A percentile compares a stretch with the other conserved stretches of the same genome.
phyloP scores from a whole-genome alignment of 345 rosid genomes.

The Citrus medica region DNA sequence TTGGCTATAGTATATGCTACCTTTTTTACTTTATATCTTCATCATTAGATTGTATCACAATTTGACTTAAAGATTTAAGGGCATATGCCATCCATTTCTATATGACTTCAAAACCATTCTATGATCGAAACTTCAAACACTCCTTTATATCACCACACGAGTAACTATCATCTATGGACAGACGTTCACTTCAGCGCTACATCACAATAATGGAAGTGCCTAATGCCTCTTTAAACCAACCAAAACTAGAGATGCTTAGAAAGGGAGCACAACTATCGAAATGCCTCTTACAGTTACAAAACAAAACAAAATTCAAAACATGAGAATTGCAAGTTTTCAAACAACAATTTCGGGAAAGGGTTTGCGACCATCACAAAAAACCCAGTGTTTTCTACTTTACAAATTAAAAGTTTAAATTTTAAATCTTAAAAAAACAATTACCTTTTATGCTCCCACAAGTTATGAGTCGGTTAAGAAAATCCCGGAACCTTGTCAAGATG shows the following conservation, averaged over 20 bases:
- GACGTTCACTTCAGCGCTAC: neutral
- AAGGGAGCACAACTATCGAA: neutral
- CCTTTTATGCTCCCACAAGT: constrained; percentile 52
- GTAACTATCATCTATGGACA: neutral
- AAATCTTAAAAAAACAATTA: constrained; percentile 14
- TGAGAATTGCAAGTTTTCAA: neutral
- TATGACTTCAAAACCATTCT: neutral
- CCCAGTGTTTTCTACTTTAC: neutral
- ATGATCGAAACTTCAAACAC: neutral
- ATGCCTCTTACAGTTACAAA: neutral
- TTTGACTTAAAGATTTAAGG: too few species aligned
- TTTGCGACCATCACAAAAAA: neutral
- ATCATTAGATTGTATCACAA: neutral
- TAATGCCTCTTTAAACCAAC: neutral
- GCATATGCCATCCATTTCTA: neutral
- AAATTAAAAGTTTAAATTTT: neutral
- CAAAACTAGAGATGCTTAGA: neutral
- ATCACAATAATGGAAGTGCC: neutral
- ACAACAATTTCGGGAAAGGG: neutral
- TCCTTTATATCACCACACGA: neutral
- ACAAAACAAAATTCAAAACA: neutral
- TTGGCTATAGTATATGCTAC: neutral
- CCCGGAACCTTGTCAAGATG: constrained; percentile 45
- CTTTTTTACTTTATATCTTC: neutral
- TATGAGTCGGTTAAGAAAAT: constrained; percentile 47